Base-by-base conservation (phyloP, 345 rosid species). In the Salix purpurea region DNA sequence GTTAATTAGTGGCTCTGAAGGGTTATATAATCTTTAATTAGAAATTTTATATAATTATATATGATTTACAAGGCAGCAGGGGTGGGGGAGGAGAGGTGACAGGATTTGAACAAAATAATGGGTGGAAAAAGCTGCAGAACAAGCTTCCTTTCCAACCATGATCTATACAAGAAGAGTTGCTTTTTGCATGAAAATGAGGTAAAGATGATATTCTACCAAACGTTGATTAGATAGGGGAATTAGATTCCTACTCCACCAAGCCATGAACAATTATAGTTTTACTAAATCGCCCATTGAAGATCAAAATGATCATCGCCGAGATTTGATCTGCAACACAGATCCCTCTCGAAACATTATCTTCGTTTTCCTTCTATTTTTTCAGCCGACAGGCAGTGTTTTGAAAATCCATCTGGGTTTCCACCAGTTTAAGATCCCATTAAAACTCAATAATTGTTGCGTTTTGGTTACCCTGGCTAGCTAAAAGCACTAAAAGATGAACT, bases 201-300 rank as follows among this genome's bases (percentile, higher is more conserved):
- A 83, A 83, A 86, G 74, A 40, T 68, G 69, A 65, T 65, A 76
- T 78, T 84, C 82, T 52, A 76, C 62, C 74, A 81, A 75, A 78
- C 79, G 77, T 74, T 76, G 82, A 75, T 80, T 78, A 80, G 83
- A 81, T 75, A 56, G 70, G 84, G 87, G 87, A 83, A 87, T 87
- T 87, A 77, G 89, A 87, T 87, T 87, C 89, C 87, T 39, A 69
- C 86, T 65, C 85, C 86, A 84, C 85, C 48, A 78, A 42, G 11
- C 50, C 21, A 3, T 23, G 30, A 28, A 71, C 24, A 36, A 67
- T n/a, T 9, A 34, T 24, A 24, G 19, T 64, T 39, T 26, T 28
- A 14, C 8, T 23, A 58, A 9, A 9, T 23, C 14, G 10, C 12
- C 11, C 64, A 2, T 58, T 58, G 64, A 13, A 58, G 64, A 58